Evolutionary conservation across 192 early-diverging fungal species (phyloP).

Genomic region (Dissophora ornata): DNA sequence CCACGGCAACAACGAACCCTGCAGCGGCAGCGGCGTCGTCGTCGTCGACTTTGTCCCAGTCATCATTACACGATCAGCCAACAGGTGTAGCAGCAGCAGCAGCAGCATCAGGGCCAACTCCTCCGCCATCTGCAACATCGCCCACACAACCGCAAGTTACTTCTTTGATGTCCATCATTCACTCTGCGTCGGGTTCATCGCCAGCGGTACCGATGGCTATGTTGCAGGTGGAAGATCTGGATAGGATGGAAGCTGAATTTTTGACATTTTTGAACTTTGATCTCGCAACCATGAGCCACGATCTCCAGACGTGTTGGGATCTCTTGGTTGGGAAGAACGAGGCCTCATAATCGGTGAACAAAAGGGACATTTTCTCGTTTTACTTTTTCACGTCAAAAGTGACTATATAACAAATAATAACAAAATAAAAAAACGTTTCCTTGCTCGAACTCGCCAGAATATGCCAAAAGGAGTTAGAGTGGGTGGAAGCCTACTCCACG

Average conservation of each 20-base stretch:
- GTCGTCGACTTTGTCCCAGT: not conserved
- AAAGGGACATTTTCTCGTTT: no score
- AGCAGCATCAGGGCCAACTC: not conserved
- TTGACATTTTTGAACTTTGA: slow-evolving; percentile 61
- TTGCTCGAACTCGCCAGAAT: no score
- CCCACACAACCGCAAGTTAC: not conserved
- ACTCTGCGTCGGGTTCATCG: not conserved
- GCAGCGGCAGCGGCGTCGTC: not conserved
- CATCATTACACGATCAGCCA: no score
- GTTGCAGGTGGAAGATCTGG: slow-evolving; percentile 53
- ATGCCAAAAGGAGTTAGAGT: no score
- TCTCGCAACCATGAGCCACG: slow-evolving; percentile 44
- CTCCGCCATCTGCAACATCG: not conserved
- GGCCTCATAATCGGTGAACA: not conserved
- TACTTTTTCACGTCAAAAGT: no score
- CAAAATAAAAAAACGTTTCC: no score
- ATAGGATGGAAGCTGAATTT: slow-evolving; percentile 64
- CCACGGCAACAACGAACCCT: not conserved
- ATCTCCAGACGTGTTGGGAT: slow-evolving; percentile 51
- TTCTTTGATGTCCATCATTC: slow-evolving; percentile 8
- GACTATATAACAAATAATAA: no score
- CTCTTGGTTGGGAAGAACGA: slow-evolving; percentile 39
- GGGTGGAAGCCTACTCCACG: no score
- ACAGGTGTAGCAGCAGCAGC: no score
- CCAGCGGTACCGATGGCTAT: slow-evolving; percentile 3